Conservation (phyloP, 306 rosid genomes). For the Malus asiatica region DNA sequence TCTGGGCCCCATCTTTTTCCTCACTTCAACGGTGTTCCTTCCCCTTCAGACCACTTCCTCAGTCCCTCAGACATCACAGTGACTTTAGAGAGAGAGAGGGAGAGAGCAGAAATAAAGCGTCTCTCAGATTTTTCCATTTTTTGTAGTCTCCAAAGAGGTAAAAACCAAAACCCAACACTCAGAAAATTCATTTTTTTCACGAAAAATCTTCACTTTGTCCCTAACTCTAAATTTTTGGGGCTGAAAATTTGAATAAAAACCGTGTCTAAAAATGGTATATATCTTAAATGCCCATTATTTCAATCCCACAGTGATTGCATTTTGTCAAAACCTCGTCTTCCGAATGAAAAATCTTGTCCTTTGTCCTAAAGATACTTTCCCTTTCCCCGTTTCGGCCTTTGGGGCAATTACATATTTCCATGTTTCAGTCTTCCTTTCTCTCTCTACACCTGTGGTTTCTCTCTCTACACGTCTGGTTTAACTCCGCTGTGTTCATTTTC, state of each 20-base stretch:
- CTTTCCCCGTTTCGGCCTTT: constrained; percentile 2
- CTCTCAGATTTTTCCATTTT: neutral
- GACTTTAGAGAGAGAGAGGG: constrained; percentile 10
- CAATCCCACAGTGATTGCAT: neutral
- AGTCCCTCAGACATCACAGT: constrained; percentile 31
- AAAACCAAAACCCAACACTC: neutral
- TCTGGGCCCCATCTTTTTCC: constrained; percentile 42
- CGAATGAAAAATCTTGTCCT: constrained; percentile 8
- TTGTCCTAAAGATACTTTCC: constrained; percentile 10
- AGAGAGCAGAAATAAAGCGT: neutral
- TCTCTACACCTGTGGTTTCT: neutral
- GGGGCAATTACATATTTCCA: neutral
- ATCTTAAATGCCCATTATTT: neutral
- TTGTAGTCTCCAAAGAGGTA: neutral
- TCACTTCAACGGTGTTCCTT: constrained; percentile 45
- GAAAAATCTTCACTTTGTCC: neutral
- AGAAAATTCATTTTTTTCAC: neutral
- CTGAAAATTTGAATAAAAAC: neutral
- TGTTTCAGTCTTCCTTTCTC: neutral
- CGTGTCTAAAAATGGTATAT: constrained; percentile 14
- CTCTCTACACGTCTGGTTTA: constrained; percentile 7
- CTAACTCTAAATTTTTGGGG: neutral
- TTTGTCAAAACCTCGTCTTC: neutral
- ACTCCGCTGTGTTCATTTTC: constrained; percentile 21
- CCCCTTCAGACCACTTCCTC: constrained; percentile 39